Base-by-base conservation (phyloP, 805 yeast species). In the Ogataea glucozyma region DNA sequence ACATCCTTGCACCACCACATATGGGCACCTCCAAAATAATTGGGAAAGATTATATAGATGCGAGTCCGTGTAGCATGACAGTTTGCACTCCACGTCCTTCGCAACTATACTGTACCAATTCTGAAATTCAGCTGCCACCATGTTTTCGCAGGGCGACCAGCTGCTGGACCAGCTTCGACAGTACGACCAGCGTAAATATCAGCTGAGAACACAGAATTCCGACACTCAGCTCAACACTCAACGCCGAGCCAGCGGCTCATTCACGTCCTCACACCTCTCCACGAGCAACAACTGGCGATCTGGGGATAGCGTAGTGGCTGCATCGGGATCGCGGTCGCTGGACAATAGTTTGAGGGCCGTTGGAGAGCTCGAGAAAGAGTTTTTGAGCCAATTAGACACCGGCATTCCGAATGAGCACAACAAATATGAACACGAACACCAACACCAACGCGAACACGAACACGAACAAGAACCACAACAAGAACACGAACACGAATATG, bases 61-160 rank as follows among this genome's bases (percentile, higher is more conserved):
- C n/a, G n/a, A n/a, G n/a, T n/a, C n/a, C n/a, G n/a, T n/a, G n/a
- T n/a, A n/a, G n/a, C n/a, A n/a, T n/a, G n/a, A n/a, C n/a, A n/a
- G n/a, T n/a, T n/a, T n/a, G n/a, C n/a, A n/a, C n/a, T n/a, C n/a
- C n/a, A n/a, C n/a, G n/a, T n/a, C n/a, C n/a, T n/a, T n/a, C n/a
- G n/a, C n/a, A n/a, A n/a, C n/a, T n/a, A n/a, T n/a, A n/a, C n/a
- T n/a, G n/a, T n/a, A 24, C 27, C 6, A 24, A 6, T 4, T 10
- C 12, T 24, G n/a, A 11, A 13, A 7, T 13, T 6, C 27, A 12
- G n/a, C 16, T 17, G 13, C 24, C 6, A 8, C 36, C 40, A 61
- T 62, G 63, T 40, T 60, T 14, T 60, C 69, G 4, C 67, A 63
- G 36, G 66, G 67, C 1, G 66, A 61, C 40, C 67, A 64, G 44